Percentiles rank a stretch among this genome's conserved stretches.
Evolutionary conservation across 148 eudicot genomes (phyloP).

Genomic region (Fagopyrum tataricum): DNA sequence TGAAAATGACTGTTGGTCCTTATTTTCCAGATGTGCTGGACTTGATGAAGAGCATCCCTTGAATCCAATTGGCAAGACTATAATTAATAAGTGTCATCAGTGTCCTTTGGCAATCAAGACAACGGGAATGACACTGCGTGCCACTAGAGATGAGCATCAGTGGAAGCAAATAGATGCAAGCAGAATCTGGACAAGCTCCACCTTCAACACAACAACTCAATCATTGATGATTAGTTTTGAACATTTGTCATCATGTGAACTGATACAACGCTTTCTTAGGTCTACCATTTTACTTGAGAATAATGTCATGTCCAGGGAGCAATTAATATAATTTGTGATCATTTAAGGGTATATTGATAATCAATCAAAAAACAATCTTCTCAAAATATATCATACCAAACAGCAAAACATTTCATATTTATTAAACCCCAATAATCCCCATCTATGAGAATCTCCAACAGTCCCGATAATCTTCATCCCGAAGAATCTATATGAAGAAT

Average conservation of each 20-base stretch:
- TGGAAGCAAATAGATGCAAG: conserved; percentile 12
- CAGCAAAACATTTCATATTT: too few species aligned
- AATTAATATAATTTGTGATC: too few species aligned
- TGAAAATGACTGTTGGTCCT: neutral
- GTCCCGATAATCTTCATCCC: too few species aligned
- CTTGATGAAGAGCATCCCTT: neutral
- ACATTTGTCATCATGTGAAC: neutral
- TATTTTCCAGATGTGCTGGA: conserved; percentile 13
- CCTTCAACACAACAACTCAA: too few species aligned
- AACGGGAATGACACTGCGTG: conserved; percentile 16
- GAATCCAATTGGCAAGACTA: too few species aligned
- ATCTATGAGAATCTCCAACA: too few species aligned
- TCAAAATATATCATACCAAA: too few species aligned
- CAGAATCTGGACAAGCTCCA: neutral
- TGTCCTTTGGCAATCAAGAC: conserved; percentile 23
- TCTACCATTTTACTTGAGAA: conserved; percentile 17
- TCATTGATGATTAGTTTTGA: too few species aligned
- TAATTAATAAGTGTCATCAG: conserved; percentile 11
- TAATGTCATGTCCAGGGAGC: neutral
- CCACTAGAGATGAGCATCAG: neutral
- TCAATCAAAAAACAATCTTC: too few species aligned
- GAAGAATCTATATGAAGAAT: too few species aligned
- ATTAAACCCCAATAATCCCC: too few species aligned
- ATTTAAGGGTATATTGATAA: too few species aligned
- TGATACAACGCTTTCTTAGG: conserved; percentile 10